Percentiles rank a stretch among this genome's conserved stretches.
Evolutionary conservation across 2,329 filamentous ascomycete genomes (phyloP).

Genomic region (Spiromastix sp.): DNA sequence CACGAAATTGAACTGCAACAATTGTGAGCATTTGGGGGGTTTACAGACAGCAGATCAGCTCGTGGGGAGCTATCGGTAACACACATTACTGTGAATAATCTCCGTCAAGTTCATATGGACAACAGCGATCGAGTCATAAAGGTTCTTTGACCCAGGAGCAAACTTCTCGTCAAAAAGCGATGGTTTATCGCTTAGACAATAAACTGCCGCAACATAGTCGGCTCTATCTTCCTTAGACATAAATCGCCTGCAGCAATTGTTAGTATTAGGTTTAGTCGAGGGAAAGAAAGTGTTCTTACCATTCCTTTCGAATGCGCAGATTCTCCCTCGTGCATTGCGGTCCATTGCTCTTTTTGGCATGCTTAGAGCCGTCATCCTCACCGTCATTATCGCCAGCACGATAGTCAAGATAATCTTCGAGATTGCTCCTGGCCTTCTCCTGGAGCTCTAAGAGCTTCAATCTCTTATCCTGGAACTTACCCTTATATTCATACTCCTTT

Average conservation of each 20-base stretch:
- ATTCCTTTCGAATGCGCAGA: constrained; percentile 10
- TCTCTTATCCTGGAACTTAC: constrained; percentile 4
- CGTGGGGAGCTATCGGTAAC: neutral
- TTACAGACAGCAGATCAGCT: too few relatives aligned
- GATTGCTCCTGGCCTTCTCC: constrained; percentile 5
- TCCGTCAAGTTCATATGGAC: constrained; percentile 12
- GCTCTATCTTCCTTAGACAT: constrained; percentile 9
- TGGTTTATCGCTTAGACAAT: constrained; percentile 11
- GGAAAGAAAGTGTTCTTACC: too few relatives aligned
- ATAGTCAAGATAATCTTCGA: constrained; percentile 4
- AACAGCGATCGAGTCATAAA: constrained; percentile 11
- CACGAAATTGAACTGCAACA: constrained; percentile 13
- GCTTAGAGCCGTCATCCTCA: neutral
- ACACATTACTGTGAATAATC: constrained; percentile 11
- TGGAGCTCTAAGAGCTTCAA: constrained; percentile 8
- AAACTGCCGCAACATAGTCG: constrained; percentile 12
- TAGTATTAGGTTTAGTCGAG: too few relatives aligned
- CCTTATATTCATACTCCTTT: too few relatives aligned
- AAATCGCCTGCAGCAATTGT: constrained; percentile 8
- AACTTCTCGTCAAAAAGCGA: constrained; percentile 5
- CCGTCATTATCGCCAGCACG: neutral
- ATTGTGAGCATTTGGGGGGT: neutral
- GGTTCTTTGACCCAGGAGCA: constrained; percentile 12
- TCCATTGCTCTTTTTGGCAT: neutral
- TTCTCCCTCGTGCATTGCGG: constrained; percentile 6